These are phyloP conservation scores for Nakazawaea wickerhamii DNA, from an alignment of 805 yeast species.

Conservation along the genomic window DNA sequence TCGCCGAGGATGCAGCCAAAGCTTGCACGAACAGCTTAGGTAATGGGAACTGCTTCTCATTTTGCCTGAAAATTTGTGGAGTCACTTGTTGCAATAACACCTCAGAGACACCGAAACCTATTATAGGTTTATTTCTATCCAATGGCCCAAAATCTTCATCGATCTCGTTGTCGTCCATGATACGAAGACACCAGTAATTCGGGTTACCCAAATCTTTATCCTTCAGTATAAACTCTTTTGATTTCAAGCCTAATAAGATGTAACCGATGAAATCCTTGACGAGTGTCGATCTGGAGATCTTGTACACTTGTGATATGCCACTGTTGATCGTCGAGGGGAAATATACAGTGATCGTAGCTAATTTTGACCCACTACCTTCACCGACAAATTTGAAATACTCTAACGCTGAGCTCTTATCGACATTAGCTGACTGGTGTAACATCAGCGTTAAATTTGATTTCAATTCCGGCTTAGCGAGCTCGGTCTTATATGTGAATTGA, in stretches of 20 bases:
- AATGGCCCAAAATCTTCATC: slow-evolving; percentile 90
- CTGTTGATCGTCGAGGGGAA: neutral
- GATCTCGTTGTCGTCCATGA: slow-evolving; percentile 91
- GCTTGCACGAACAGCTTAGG: slow-evolving; percentile 23
- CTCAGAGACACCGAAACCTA: slow-evolving; percentile 76
- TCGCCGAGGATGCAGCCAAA: neutral
- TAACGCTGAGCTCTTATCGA: slow-evolving; percentile 38
- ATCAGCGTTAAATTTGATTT: slow-evolving; percentile 37
- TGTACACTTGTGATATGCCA: neutral
- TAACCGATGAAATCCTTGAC: slow-evolving; percentile 35
- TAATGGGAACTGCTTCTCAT: slow-evolving; percentile 51
- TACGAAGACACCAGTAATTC: slow-evolving; percentile 67
- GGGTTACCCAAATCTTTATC: slow-evolving; percentile 37
- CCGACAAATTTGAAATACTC: slow-evolving; percentile 36
- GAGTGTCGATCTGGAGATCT: slow-evolving; percentile 13
- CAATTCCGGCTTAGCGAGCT: slow-evolving; percentile 3
- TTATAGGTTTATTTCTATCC: slow-evolving; percentile 58
- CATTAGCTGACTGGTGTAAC: slow-evolving; percentile 32
- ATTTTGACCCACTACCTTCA: slow-evolving; percentile 16
- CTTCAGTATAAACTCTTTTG: neutral
- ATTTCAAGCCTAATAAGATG: slow-evolving; percentile 25
- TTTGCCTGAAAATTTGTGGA: slow-evolving; percentile 39
- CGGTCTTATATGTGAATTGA: neutral
- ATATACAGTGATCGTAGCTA: slow-evolving; percentile 10
- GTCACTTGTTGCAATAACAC: slow-evolving; percentile 66